A percentile compares a stretch with the other conserved stretches of the same genome.
Conservation (phyloP, 2,329 filamentous ascomycete species). For the Phoma sp. region DNA sequence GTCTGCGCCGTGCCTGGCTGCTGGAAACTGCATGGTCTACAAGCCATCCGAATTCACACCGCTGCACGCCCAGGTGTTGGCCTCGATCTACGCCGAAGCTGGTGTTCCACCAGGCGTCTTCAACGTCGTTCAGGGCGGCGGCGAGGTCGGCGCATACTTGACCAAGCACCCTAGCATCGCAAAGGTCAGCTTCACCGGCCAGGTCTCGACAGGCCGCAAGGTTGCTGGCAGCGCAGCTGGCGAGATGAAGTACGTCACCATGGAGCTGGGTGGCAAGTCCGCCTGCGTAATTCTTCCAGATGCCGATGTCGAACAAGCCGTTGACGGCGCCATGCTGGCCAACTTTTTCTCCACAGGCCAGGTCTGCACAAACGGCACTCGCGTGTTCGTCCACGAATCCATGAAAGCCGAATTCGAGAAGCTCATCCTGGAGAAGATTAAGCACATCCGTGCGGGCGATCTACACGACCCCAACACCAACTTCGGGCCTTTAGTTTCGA, state of each 20-base stretch:
- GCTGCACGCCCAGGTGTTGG: constrained; percentile 78
- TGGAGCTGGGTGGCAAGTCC: constrained; percentile 90
- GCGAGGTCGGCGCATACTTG: constrained; percentile 77
- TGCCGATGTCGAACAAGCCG: constrained; percentile 79
- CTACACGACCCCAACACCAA: constrained; percentile 77
- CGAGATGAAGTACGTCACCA: constrained; percentile 88
- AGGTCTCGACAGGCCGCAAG: constrained; percentile 82
- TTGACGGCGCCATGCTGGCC: constrained; percentile 89
- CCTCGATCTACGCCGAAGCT: constrained; percentile 78
- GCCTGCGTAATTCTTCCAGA: constrained; percentile 82
- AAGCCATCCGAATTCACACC: constrained; percentile 89
- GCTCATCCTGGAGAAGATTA: constrained; percentile 73
- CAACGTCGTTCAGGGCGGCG: constrained; percentile 84
- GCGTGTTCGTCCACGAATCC: constrained; percentile 77
- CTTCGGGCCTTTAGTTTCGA: constrained; percentile 82
- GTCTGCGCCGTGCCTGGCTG: constrained; percentile 82
- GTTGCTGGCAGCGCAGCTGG: constrained; percentile 78
- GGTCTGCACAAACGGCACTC: constrained; percentile 91
- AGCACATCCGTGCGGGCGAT: constrained; percentile 73
- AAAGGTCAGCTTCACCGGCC: constrained; percentile 90
- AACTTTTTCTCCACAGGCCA: constrained; percentile 93
- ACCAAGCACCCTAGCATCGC: constrained; percentile 75
- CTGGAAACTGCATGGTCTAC: constrained; percentile 90
- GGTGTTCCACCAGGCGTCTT: constrained; percentile 84
- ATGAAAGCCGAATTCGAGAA: constrained; percentile 75